Base-by-base conservation (phyloP, 148 eudicot species). In the Chenopodium suecicum region DNA sequence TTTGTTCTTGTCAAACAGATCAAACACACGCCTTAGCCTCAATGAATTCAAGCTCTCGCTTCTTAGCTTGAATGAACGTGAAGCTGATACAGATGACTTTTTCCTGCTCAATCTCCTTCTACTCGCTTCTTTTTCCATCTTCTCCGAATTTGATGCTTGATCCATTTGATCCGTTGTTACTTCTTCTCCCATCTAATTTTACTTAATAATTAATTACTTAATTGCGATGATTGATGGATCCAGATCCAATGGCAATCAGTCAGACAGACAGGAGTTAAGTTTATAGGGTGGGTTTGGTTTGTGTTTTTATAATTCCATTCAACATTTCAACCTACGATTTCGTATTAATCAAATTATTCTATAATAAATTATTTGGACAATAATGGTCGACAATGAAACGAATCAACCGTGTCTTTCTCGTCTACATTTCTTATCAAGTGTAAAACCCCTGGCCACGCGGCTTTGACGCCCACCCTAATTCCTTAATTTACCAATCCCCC, bases 1-100 rank as follows among this genome's bases (percentile, higher is more conserved):
- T 14, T 87, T 83, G 86, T 94, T 93, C 78, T 90, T 88, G 90
- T 94, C 98, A 48, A 93, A 94, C 3, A 90, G 75, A 84, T 94
- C 98, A 79, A 94, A 94, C 11, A 90, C 90, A 9, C 95, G 91
- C 1, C 95, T 88, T 2, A 94, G 90, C 5, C 98, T 91, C 16
- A 94, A 76, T 2, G 92, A 83, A 79, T 94, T 91, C 75, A 94
- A 87, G 85, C 93, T 93, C 1, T 92, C 87, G 83, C 90, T 87
- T 0, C 95, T 92, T 11, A 94, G 91, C 52, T 87, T 84, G 89
- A 94, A 94, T 6, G 95, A 91, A 82, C 74, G 31, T 3, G 54
- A 4, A 19, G 37, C 1, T 13, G 3, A 10, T 50, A 2, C 14
- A 16, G 14, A 10, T 48, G 52, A 48, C 60, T 56, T 56, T 12